These are phyloP conservation scores for Euphorbia corollata DNA, from an alignment of 441 rosid genomes.

Conservation along the genomic window DNA sequence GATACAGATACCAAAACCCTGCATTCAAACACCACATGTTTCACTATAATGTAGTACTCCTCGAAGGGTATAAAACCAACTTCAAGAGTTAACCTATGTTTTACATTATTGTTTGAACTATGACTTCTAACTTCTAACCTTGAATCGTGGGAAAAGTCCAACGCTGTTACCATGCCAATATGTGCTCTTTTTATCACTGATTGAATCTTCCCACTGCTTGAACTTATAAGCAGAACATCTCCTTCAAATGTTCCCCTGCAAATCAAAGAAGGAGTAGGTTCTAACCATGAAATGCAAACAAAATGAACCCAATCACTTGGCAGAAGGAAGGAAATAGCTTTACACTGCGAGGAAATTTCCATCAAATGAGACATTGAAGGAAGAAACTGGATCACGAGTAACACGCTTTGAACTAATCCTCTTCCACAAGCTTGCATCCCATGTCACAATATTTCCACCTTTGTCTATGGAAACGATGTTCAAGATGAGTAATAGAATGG, in stretches of 20 bases:
- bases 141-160: slow-evolving; percentile 77
- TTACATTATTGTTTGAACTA: slow-evolving; percentile 5
- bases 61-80: slow-evolving; percentile 1
- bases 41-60: neutral
- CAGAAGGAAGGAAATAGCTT: slow-evolving; percentile 11
- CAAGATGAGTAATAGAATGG: slow-evolving; percentile 5
- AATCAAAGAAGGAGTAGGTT: slow-evolving; percentile 13
- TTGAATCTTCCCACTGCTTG: slow-evolving; percentile 39
- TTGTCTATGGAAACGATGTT: slow-evolving; percentile 33
- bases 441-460: slow-evolving; percentile 65
- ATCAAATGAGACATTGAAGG: slow-evolving; percentile 75
- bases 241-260: slow-evolving; percentile 73
- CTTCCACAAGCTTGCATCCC: slow-evolving; percentile 63
- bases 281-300: slow-evolving; percentile 3
- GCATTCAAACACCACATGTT: slow-evolving; percentile 24
- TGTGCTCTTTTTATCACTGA: slow-evolving; percentile 60
- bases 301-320: slow-evolving; percentile 13
- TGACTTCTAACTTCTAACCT: slow-evolving; percentile 48
- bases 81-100: neutral
- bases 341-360: slow-evolving; percentile 84
- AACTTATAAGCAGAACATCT: slow-evolving; percentile 49
- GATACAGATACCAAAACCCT: slow-evolving; percentile 83
- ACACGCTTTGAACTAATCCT: slow-evolving; percentile 51
- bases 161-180: slow-evolving; percentile 73
- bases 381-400: slow-evolving; percentile 46